Base-by-base conservation (phyloP, 805 yeast species). In the Torulaspora gathmanii region DNA sequence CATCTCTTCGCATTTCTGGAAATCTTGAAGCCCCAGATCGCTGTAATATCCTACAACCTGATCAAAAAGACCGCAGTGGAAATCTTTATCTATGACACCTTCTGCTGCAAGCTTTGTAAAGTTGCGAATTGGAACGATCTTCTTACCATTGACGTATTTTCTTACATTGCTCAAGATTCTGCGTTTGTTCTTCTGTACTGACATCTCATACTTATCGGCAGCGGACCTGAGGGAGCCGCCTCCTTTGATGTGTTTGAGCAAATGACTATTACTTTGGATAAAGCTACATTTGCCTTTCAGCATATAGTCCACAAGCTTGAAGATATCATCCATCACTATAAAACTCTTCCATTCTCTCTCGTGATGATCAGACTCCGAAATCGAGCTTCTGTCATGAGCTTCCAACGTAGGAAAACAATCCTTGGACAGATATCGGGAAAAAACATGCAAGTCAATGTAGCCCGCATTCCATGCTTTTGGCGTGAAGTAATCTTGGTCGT, bases 131-230 rank as follows among this genome's bases (percentile, higher is more conserved):
- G 46, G 27, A 36, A 44, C 33, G 33, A 44, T 35, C 19, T 44
- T 40, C n/a, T 44, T 47, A 25, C 45, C 39, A 17, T 35, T 39
- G 26, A 47, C 44, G 27, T 34, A 47, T 23, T 30, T 41, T 17
- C 34, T 40, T 10, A 47, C 43, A 30, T 47, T 47, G 27, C 51
- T 47, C 34, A 47, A 34, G 9, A 47, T 47, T 23, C 48, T 44
- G 20, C 37, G 48, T 22, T 41, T 41, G 27, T 44, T 44, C 35
- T 38, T 40, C 23, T 25, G 42, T 15, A 40, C 46, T n/a, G 51
- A 40, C 11, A 26, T 17, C 30, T 47, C 40, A 26, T 37, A 41
- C 15, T 41, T 42, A 22, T 35, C 38, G n/a, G 47, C 44, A 16
- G 44, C 46, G 13, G 33, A 45, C 33, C 36, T 44, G 8, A 47